These are phyloP conservation scores for Liriodendron chinense DNA, from an alignment of 164 flowering plant species.

Conservation along the genomic window DNA sequence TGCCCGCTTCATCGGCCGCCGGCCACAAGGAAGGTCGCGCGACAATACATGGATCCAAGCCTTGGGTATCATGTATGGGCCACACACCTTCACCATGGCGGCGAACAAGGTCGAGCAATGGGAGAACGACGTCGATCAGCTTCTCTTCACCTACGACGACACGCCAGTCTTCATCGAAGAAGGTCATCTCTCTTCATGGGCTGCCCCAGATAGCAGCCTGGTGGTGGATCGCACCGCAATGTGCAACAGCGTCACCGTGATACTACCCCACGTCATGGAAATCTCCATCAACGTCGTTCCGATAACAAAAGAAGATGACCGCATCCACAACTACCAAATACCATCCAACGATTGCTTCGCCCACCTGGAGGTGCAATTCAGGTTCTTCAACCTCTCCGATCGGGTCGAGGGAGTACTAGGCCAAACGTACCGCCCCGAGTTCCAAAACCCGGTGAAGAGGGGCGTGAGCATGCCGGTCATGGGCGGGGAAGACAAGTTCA, in stretches of 20 bases:
- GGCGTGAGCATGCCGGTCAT: slow-evolving; percentile 75
- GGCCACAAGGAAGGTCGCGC: slow-evolving; percentile 56
- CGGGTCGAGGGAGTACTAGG: slow-evolving; percentile 67
- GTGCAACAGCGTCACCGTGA: slow-evolving; percentile 43
- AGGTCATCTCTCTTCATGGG: slow-evolving; percentile 35
- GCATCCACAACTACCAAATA: slow-evolving; percentile 60
- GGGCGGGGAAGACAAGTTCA: slow-evolving; percentile 77
- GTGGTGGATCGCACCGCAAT: slow-evolving; percentile 59
- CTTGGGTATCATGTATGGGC: slow-evolving; percentile 57
- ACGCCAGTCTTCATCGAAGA: slow-evolving; percentile 56
- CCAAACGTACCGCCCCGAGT: slow-evolving; percentile 57
- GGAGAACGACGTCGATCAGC: slow-evolving; percentile 54
- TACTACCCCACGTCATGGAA: slow-evolving; percentile 39
- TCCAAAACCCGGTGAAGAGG: slow-evolving; percentile 53
- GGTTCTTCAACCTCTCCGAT: slow-evolving; percentile 41
- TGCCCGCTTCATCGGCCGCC: slow-evolving; percentile 61
- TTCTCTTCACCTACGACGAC: slow-evolving; percentile 28
- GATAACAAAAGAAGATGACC: slow-evolving; percentile 49
- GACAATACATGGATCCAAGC: slow-evolving; percentile 84
- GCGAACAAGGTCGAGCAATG: slow-evolving; percentile 55
- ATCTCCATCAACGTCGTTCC: slow-evolving; percentile 53
- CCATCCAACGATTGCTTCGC: slow-evolving; percentile 52
- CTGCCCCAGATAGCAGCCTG: slow-evolving; percentile 25
- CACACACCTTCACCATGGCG: slow-evolving; percentile 49
- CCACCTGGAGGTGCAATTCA: slow-evolving; percentile 39